A percentile compares a stretch with the other conserved stretches of the same genome.
These are phyloP conservation scores for Dactylis glomerata DNA, from an alignment of 176 grass and related monocot genomes.

Conservation along the genomic window DNA sequence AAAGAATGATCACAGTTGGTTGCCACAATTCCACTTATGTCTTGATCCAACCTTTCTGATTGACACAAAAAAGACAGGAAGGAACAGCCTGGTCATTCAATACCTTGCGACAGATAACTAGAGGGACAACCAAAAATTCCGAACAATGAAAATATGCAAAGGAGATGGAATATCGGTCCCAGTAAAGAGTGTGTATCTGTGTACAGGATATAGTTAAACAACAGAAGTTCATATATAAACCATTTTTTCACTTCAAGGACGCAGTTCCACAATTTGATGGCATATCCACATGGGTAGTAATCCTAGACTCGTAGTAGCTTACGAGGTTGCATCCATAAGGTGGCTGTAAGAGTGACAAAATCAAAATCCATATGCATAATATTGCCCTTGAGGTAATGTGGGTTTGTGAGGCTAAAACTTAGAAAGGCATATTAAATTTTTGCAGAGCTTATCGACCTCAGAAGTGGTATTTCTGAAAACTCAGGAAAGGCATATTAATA, in stretches of 20 bases:
- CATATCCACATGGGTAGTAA: background rate
- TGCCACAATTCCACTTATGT: constrained; percentile 88
- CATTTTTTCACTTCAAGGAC: background rate
- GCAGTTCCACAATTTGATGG: background rate
- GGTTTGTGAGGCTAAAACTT: background rate
- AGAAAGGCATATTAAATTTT: background rate
- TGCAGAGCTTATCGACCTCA: background rate
- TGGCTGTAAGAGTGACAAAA: background rate
- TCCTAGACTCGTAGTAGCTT: background rate
- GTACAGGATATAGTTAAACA: background rate
- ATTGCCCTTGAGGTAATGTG: background rate
- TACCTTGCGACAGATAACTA: background rate
- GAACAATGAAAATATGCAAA: background rate
- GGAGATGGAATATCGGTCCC: background rate
- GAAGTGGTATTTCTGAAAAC: background rate
- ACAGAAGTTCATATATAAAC: background rate
- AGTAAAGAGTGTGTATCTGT: background rate
- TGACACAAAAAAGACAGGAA: constrained; percentile 25
- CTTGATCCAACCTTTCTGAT: constrained; percentile 93
- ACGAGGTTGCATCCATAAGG: background rate
- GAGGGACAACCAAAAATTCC: background rate
- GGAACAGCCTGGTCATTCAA: background rate
- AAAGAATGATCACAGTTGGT: constrained; percentile 98
- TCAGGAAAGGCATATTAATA: too few species aligned
- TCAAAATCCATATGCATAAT: background rate